These are phyloP conservation scores for Mallotus japonicus DNA, from an alignment of 441 rosid species.

Conservation along the genomic window DNA sequence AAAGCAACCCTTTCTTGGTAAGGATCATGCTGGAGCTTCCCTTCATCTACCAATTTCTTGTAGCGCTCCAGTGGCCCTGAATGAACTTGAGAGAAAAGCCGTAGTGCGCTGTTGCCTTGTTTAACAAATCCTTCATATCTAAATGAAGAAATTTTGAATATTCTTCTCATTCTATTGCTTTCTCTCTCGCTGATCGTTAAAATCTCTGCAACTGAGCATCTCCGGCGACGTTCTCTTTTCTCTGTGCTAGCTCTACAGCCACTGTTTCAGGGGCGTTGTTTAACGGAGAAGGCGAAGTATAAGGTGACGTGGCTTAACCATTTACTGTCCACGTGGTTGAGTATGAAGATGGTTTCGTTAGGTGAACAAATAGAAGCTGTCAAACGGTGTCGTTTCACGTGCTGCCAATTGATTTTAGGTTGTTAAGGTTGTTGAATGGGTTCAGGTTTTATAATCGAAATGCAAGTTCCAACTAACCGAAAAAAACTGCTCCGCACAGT, in stretches of 20 bases:
- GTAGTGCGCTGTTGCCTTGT: constrained; percentile 32
- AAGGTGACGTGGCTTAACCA: constrained; percentile 6
- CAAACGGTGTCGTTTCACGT: not conserved
- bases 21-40: constrained; percentile 72
- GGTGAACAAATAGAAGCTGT: too few relatives aligned
- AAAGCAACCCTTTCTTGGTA: constrained; percentile 70
- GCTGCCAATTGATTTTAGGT: not conserved
- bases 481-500: constrained; percentile 17
- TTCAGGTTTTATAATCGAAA: not conserved
- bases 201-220: not conserved
- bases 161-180: constrained; percentile 29
- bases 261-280: not conserved
- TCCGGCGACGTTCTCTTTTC: not conserved
- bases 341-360: too few relatives aligned
- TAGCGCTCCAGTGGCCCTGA: constrained; percentile 54
- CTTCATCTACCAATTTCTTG: constrained; percentile 58
- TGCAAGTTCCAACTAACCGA: constrained; percentile 18
- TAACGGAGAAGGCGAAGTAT: too few relatives aligned
- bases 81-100: constrained; percentile 33
- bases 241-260: too few relatives aligned
- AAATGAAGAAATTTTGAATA: constrained; percentile 39
- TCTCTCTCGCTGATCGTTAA: not conserved
- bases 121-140: constrained; percentile 24
- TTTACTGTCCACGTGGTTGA: not conserved
- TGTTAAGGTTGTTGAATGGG: not conserved